Evolutionary conservation across 805 yeast species (phyloP), one percentile per base, ranked within the genome.

Genomic region (Yamadazyma sp.): DNA sequence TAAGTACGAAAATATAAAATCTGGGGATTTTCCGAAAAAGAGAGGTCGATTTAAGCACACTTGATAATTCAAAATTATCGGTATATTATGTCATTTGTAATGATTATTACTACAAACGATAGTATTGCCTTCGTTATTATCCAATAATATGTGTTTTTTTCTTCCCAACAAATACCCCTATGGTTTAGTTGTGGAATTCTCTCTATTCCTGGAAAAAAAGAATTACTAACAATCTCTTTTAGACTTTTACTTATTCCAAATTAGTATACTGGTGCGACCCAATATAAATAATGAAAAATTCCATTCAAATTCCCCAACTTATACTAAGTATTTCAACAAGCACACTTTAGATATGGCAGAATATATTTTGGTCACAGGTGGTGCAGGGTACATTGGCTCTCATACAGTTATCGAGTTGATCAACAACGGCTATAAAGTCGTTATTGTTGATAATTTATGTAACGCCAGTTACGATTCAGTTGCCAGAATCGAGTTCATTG

Each of bases 341-440:
- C 23, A 11, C 9, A 9, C 10, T 9, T 9, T 22, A 13, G 12
- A 20, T 7, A 43, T 43, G 47, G 23, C 36, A 5, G 31, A 27
- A 31, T 39, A 41, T 21, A 76, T 81, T 29, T 65, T 83, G 35
- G 89, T 85, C 19, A 83, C 93, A 15, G 94, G 94, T 29, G 94
- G 94, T 31, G 86, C 91, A 18, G 93, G 95, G 14, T 85, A 85
- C 60, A 83, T 86, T 50, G 94, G 93, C 17, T 81, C 91, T 7
- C 93, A 85, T 54, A 81, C 91, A 1, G 85, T 74, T 12, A 76
- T 78, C 31, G 83, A 77, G 48, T 68, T 81, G 35, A 54, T 80
- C 32, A 70, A 73, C 40, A 68, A 74, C 34, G 86, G 86, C 17
- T 73, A 78, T 49, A 71, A 80, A 19, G 86, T 83, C 21, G 79